phyloP scores from a whole-genome alignment of 495 filamentous ascomycete species.

The Saxispiralis lemnorum region DNA sequence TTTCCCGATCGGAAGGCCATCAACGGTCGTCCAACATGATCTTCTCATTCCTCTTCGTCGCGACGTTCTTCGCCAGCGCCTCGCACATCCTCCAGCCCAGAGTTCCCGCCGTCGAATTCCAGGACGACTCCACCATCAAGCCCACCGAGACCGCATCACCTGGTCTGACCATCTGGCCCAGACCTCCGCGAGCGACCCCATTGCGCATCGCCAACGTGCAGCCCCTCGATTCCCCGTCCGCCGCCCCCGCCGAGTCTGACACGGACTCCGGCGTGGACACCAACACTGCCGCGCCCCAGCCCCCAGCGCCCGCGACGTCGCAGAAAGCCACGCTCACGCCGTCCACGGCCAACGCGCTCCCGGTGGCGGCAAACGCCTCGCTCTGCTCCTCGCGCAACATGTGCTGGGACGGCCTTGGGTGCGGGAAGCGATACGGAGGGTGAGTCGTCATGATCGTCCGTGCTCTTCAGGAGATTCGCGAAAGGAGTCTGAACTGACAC shows the following conservation, averaged over 20 bases:
- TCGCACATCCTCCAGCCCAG: too few relatives aligned
- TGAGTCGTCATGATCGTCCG: not conserved
- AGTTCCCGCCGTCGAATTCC: too few relatives aligned
- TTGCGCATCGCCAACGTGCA: not conserved
- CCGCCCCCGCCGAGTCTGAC: not conserved
- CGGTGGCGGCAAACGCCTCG: not conserved
- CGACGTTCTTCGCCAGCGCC: too few relatives aligned
- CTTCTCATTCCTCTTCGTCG: too few relatives aligned
- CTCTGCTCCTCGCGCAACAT: not conserved
- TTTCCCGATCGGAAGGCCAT: too few relatives aligned
- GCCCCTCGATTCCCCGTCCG: not conserved
- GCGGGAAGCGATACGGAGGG: slow-evolving; percentile 2
- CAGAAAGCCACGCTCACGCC: not conserved
- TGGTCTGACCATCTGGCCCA: too few relatives aligned
- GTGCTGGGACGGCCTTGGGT: slow-evolving; percentile 1
- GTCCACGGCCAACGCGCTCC: not conserved
- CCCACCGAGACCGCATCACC: too few relatives aligned
- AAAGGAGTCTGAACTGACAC: not conserved
- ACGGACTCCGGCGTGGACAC: not conserved
- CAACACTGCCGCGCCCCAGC: not conserved
- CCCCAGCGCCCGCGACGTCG: not conserved
- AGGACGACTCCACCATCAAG: too few relatives aligned
- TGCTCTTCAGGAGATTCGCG: not conserved
- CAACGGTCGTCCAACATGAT: too few relatives aligned
- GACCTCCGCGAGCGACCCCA: too few relatives aligned